Evolutionary conservation across 106 monocot species (phyloP), one percentile per base, ranked within the genome.

Genomic region (Agapanthus africanus): DNA sequence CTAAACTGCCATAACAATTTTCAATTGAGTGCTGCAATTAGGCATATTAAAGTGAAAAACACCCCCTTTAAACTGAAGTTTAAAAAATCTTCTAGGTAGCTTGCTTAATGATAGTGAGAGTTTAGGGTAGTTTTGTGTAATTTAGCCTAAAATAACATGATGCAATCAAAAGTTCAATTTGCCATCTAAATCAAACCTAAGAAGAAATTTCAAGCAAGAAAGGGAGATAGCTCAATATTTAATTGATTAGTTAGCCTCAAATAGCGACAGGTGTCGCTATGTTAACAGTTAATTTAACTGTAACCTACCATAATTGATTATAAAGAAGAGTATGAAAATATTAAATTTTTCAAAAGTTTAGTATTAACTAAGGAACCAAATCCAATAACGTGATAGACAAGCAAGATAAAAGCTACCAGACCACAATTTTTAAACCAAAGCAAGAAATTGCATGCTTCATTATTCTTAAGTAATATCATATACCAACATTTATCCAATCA

Each of bases 371-470:
- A 18, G 32, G 61, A 4, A 56, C 30, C 13, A 34, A 59, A 61
- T 61, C 35, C 33, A 36, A 16, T 61, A 34, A 32, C 61, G 1
- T 61, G 61, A 61, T 32, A 32, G 59, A 59, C 59, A 30, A 59
- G 59, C 32, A 59, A 59, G 30, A 59, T 31, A 11, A 7, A 59
- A 59, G 32, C 31, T 59, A 59, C 61, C 19, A 34, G 61, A 25
- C 61, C 35, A 36, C 9, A 61, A 34, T 34, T 61, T 61, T 35
- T 36, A 61, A 61, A 35, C 35, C 33, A 34, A 61, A 61, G 33
- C 33, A 61, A 61, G 61, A 61, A 61, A 61, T 4, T 35, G 19
- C 61, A 18, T n/a, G 61, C 19, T 35, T 25, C 61, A 61, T 35
- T 61, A n/a, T 36, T 59, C 31, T 59, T 25, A 2, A 23, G 6